phyloP scores from a whole-genome alignment of 495 filamentous ascomycete species.

The Xanthoparmelia taractica region DNA sequence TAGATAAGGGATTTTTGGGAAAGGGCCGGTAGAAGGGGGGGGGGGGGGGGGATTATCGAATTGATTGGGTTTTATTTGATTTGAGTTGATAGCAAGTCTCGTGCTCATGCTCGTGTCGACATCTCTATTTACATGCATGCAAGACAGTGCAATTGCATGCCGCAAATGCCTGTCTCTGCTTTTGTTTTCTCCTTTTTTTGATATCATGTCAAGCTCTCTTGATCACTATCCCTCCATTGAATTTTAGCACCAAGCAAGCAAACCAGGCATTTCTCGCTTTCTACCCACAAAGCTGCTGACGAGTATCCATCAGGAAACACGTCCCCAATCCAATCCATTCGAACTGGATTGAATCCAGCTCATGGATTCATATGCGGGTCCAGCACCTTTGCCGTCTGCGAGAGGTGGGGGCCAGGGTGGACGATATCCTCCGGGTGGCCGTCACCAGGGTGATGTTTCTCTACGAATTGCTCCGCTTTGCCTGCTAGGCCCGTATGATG shows the following conservation, averaged over 20 bases:
- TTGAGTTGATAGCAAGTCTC: no score
- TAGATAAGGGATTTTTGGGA: no score
- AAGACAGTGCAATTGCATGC: not conserved
- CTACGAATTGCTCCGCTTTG: constrained; percentile 42
- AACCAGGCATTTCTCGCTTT: not conserved
- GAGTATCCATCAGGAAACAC: not conserved
- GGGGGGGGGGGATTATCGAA: no score
- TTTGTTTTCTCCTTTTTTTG: no score
- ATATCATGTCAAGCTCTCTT: no score
- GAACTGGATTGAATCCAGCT: no score
- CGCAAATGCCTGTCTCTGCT: not conserved
- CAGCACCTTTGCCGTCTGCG: constrained; percentile 24
- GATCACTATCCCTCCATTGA: no score
- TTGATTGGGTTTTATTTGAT: no score
- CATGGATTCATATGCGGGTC: constrained; percentile 30
- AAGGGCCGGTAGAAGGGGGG: no score
- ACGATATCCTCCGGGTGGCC: constrained; percentile 25
- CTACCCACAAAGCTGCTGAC: not conserved
- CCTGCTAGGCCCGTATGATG: constrained; percentile 27
- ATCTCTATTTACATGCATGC: not conserved
- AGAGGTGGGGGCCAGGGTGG: constrained; percentile 24
- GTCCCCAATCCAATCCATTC: not conserved
- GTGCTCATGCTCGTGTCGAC: not conserved
- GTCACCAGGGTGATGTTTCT: constrained; percentile 32
- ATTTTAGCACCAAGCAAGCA: not conserved